Percentiles rank a stretch among this genome's conserved stretches.
These are phyloP conservation scores for Fusarium aywerte DNA, from an alignment of 2,329 filamentous ascomycete genomes.

Conservation along the genomic window DNA sequence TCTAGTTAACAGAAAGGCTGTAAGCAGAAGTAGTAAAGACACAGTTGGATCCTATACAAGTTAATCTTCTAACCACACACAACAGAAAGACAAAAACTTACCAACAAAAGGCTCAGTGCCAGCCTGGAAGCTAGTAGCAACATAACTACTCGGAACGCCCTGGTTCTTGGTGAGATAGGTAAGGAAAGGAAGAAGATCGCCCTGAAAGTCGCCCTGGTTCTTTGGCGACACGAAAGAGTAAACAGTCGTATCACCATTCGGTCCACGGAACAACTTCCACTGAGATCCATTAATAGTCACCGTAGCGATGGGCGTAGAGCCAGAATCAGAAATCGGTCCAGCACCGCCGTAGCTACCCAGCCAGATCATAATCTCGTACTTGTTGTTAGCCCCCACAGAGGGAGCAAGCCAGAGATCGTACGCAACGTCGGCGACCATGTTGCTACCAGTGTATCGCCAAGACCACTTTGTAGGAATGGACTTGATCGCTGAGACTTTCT, in stretches of 20 bases:
- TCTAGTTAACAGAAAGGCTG: conserved; percentile 29
- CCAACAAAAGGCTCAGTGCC: conserved; percentile 69
- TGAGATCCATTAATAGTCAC: conserved; percentile 62
- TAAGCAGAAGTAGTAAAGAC: conserved; percentile 34
- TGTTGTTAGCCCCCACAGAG: conserved; percentile 54
- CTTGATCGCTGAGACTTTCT: conserved; percentile 50
- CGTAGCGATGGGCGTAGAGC: conserved; percentile 47
- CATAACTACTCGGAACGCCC: conserved; percentile 46
- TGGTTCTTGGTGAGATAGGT: conserved; percentile 63
- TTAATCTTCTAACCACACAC: not conserved
- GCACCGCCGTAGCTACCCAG: conserved; percentile 67
- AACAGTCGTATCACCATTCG: conserved; percentile 68
- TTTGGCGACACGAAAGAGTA: conserved; percentile 62
- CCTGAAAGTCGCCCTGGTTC: conserved; percentile 63
- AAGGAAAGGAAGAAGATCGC: conserved; percentile 68
- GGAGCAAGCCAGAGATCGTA: conserved; percentile 70
- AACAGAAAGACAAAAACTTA: not conserved
- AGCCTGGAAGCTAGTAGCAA: conserved; percentile 41
- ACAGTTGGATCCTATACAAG: conserved; percentile 31
- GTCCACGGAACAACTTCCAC: conserved; percentile 71
- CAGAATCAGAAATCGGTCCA: conserved; percentile 59
- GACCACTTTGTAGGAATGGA: conserved; percentile 52
- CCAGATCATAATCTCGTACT: conserved; percentile 76
- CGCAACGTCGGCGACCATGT: conserved; percentile 64
- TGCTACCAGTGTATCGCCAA: conserved; percentile 48